Evolutionary conservation across 208 protist genomes (phyloP), one percentile per base, ranked within the genome.

Genomic region (Trypanosoma grayi): DNA sequence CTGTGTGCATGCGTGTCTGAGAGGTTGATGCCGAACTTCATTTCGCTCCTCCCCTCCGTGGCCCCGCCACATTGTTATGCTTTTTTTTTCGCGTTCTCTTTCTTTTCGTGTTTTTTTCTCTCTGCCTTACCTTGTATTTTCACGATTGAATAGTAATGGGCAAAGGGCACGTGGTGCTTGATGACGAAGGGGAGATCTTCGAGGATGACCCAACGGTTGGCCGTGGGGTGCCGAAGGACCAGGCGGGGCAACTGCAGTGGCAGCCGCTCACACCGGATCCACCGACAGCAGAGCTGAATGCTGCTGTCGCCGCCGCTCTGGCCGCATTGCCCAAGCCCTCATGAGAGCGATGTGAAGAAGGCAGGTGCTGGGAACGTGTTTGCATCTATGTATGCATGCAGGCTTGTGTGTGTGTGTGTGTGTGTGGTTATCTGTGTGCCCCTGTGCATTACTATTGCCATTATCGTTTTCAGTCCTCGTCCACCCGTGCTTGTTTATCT

Each of bases 171-270:
- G 81, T 87, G 1, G 71, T 85, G 22, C 72, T 85, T 24, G 75
- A 84, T 40, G 82, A 93, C 25, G 83, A 82, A 5, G 83, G 82
- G 6, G 86, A 93, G 59, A 81, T 85, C 59, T 93, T 93, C 54
- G 86, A 93, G 31, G 82, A 90, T 50, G 86, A 93, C 55, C 82
- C 79, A 9, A 90, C 82, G 2, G 78, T 87, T 18, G 86, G 86
- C 41, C 75, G 82, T 43, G 81, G 81, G 27, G 80, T 93, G 27
- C 82, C 86, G 6, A 60, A 52, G 25, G 86, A 93, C 56, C 56
- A 66, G 10, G 77, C 69, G 1, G 86, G 81, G 14, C 60, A 75
- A 27, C 16, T 75, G 13, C 46, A 41, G 30, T 89, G 86, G 81
- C 14, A 47, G 37, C 72, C 78, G 25, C 61, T 93, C 34, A 47